These are phyloP conservation scores for Calonectria multiphialidica DNA, from an alignment of 2,329 filamentous ascomycete species.

Conservation along the genomic window DNA sequence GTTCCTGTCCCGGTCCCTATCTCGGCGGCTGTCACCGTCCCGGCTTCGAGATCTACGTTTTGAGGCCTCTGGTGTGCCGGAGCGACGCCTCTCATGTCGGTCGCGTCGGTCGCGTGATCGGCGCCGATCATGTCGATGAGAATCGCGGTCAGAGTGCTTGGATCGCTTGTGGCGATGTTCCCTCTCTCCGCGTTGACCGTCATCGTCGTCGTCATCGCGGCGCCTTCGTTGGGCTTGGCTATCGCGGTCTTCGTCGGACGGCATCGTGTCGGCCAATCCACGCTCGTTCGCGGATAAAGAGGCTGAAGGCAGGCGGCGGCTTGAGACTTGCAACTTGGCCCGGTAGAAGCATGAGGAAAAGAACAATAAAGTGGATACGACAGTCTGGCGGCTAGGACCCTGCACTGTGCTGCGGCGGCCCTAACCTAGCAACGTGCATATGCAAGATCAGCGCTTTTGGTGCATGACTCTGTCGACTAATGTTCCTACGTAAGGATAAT, in stretches of 20 bases:
- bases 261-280: conserved; percentile 36
- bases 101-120: conserved; percentile 46
- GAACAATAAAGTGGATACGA: conserved; percentile 12
- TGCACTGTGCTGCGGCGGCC: conserved; percentile 15
- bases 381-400: not conserved
- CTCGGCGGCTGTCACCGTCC: conserved; percentile 37
- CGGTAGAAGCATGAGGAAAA: not conserved
- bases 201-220: conserved; percentile 35
- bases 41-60: conserved; percentile 42
- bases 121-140: conserved; percentile 41
- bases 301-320: not conserved
- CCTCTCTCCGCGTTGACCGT: conserved; percentile 22
- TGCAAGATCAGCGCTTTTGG: conserved; percentile 7
- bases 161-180: conserved; percentile 37
- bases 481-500: conserved; percentile 22
- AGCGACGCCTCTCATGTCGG: conserved; percentile 46
- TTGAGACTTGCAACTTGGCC: not conserved
- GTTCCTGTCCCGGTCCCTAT: conserved; percentile 33
- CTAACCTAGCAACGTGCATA: conserved; percentile 12
- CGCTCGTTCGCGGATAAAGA: not conserved
- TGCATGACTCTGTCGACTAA: conserved; percentile 13
- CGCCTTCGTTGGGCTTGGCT: conserved; percentile 29
- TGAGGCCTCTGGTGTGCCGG: conserved; percentile 46
- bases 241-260: conserved; percentile 40
- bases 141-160: conserved; percentile 39